Base-by-base conservation (phyloP, 805 yeast species). In the Ogataea ramenticola region DNA sequence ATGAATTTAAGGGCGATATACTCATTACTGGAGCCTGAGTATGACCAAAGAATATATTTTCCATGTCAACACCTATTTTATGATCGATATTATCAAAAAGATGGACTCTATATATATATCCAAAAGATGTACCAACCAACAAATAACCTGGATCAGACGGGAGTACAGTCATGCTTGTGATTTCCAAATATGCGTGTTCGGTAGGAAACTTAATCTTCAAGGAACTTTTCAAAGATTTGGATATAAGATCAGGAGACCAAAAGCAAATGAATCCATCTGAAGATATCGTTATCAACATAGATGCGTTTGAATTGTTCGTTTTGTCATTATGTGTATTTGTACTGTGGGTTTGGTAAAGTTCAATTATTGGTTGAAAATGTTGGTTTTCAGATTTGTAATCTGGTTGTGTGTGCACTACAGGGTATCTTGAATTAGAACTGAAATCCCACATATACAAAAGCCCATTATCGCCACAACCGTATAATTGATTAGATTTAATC, bases 401-500 rank as follows among this genome's bases (percentile, higher is more conserved):
- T 4, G 33, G 40, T 31, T 34, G 37, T 24, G 52, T 44, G 14
- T 53, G 37, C 8, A 53, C 39, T 12, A 49, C 44, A 3, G 62
- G 64, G 39, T 52, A 58, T 39, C 56, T 46, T n/a, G 62, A 52
- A n/a, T 29, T 11, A 3, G 60, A 71, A 48, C 49, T 44, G 37
- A 59, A 50, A 32, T 76, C 75, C 80, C 81, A 78, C 9, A 74
- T 57, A n/a, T 68, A 70, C 1, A 79, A 39, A 41, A 67, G 66
- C 0, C 85, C 84, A 50, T 72, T 72, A 16, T 54, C 53, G 5
- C 77, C 65, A 0, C 82, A 78, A 0, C 71, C 81, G 24, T 74
- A 55, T 1, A 79, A 58, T 41, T 68, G 63, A 40, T 65, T 61
- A 1, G 72, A 56, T 20, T 65, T 60, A 15, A 56, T 48, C 11